A percentile compares a stretch with the other conserved stretches of the same genome.
These are phyloP conservation scores for Komagataella pastoris DNA, from an alignment of 805 yeast genomes.

Conservation along the genomic window DNA sequence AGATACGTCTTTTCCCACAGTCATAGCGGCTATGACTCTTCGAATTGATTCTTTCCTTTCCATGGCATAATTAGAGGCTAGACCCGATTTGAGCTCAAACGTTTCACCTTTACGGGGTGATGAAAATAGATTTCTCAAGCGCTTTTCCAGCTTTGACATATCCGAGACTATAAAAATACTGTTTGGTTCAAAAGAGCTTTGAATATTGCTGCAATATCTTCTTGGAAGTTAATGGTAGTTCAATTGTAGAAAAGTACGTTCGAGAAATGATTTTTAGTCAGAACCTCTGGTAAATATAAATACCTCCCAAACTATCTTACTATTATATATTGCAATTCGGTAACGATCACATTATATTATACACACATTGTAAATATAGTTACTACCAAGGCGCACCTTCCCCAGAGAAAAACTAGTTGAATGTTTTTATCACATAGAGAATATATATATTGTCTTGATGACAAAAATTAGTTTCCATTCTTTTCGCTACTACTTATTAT, in stretches of 20 bases:
- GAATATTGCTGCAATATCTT: background rate
- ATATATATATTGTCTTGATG: too few relatives aligned
- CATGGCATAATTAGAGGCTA: conserved; percentile 88
- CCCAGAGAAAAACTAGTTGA: too few relatives aligned
- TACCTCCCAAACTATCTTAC: background rate
- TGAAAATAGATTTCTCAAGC: conserved; percentile 25
- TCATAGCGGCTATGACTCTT: conserved; percentile 96
- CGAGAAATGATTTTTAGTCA: background rate
- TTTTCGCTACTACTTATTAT: too few relatives aligned
- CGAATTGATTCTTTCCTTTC: conserved; percentile 96
- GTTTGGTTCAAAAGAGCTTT: conserved; percentile 7
- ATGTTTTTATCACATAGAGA: too few relatives aligned
- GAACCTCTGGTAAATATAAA: background rate
- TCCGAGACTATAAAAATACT: background rate
- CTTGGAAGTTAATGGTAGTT: background rate
- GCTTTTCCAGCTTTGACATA: conserved; percentile 20
- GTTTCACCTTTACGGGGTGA: conserved; percentile 58
- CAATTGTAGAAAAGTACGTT: background rate
- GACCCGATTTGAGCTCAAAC: conserved; percentile 79
- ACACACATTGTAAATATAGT: too few relatives aligned
- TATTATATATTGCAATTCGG: too few relatives aligned
- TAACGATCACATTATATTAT: too few relatives aligned
- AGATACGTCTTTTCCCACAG: conserved; percentile 92
- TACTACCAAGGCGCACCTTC: too few relatives aligned
- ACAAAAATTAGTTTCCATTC: too few relatives aligned